Base-by-base conservation (phyloP, 805 yeast species). In the Candida saitoana region DNA sequence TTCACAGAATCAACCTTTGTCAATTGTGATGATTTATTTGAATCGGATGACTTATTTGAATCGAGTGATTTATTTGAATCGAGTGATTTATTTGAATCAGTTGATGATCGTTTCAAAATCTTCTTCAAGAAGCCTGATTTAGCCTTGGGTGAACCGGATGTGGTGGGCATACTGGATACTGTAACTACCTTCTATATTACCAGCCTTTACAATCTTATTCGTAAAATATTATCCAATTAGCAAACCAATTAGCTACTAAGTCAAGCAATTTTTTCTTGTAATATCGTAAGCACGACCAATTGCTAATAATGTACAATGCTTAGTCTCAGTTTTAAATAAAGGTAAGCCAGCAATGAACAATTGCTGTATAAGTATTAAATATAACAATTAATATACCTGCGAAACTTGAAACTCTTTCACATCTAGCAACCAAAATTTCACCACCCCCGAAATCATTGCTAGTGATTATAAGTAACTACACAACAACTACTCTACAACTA, bases 61-160 rank as follows among this genome's bases (percentile, higher is more conserved):
- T 27, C 18, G n/a, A n/a, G n/a, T 5, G 32, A 29, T 9, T 12
- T 9, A 14, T 9, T 11, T 5, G 32, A 29, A 29, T 29, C 32
- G 22, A 14, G 20, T 31, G 27, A n/a, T 15, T 20, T 24, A 27
- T 32, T 34, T 25, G 31, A 18, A 11, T 12, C 16, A 4, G 34
- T 22, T 14, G 38, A 27, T 5, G 30, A n/a, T 18, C 30, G 38
- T 17, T 37, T 36, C 36, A 36, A 36, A 15, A 36, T 27, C 32
- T 36, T 41, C 18, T 36, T 37, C 35, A 35, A 41, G 32, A 37
- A 41, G 12, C 40, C 39, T 4, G 17, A 14, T 22, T 24, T 18
- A 18, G 24, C 38, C 30, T 19, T 22, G 32, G 32, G 32, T 12
- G 32, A 29, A 29, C 11, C 32, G 11, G 32, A 29, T 9, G 16